phyloP scores from a whole-genome alignment of 345 rosid genomes.

The Syzygium aqueum region DNA sequence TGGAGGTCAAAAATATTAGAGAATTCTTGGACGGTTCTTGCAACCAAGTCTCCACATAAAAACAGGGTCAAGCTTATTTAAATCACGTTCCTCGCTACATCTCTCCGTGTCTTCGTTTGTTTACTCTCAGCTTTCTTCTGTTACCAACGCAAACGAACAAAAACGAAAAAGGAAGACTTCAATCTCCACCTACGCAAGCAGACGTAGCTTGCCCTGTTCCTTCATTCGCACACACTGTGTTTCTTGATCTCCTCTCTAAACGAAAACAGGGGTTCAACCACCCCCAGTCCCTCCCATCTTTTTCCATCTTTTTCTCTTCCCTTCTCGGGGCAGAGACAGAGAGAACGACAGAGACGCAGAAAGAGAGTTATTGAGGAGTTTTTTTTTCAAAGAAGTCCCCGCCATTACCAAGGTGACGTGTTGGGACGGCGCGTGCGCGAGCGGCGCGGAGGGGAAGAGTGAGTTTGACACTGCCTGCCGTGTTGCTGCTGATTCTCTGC shows the following conservation, averaged over 20 bases:
- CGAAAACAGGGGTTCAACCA: background rate
- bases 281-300: background rate
- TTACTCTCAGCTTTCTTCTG: background rate
- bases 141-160: background rate
- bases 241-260: background rate
- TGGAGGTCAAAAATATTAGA: slow-evolving; percentile 56
- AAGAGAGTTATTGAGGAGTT: background rate
- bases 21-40: slow-evolving; percentile 14
- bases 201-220: background rate
- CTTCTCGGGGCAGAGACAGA: background rate
- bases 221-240: background rate
- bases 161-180: background rate
- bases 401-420: slow-evolving; percentile 36
- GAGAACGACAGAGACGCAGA: background rate
- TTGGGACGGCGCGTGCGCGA: slow-evolving; percentile 15
- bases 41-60: background rate
- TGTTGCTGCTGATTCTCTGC: background rate
- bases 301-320: background rate
- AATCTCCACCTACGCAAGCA: background rate
- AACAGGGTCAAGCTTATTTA: background rate
- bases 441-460: background rate
- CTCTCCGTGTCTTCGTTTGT: background rate
- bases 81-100: background rate
- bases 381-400: slow-evolving; percentile 8
- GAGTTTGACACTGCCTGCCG: background rate